Base-by-base conservation (phyloP, 2,329 filamentous ascomycete species). In the Sporothrix pallida region DNA sequence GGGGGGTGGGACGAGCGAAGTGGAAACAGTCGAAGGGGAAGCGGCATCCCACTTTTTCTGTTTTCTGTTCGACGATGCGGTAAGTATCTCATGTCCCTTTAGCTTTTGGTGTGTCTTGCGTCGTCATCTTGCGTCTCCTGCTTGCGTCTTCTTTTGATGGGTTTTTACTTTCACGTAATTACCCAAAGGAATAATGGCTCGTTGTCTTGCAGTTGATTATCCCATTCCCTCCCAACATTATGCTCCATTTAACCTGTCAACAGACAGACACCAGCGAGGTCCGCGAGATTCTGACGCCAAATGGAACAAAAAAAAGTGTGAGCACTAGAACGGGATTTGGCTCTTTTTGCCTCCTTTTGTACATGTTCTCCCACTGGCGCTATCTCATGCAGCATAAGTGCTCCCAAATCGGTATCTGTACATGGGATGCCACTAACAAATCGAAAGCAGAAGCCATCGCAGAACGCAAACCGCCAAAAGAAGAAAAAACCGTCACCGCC, bases 331-430 rank as follows among this genome's bases (percentile, higher is more conserved):
- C 17, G 12, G 4, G 62, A 3, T 23, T 20, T 4, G 20, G 62
- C 23, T 50, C 71, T 50, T 58, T 68, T 69, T 46, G 48, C 26
- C 56, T 26, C 65, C n/a, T 56, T 73, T 73, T 54, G 72, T 73
- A 62, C 56, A 56, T 70, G 31, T 73, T 73, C 54, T 73, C 72
- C 72, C 23, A 8, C 50, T 20, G 23, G 50, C 46, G 42, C 70
- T 65, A 65, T 26, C 15, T 17, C 23, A 26, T 50, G 56, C 56
- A 65, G 70, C 12, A 20, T 17, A 63, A 17, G 10, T 54, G 58
- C 58, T 44, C 9, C 56, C 23, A n/a, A 65, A 23, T 6, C n/a
- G 42, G 62, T 65, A 42, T 65, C 60, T 23, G 37, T 65, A 65
- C 26, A n/a, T 62, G n/a, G 42, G n/a, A n/a, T 8, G 42, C 62